These are phyloP conservation scores for Eucalyptus paniculata DNA, from an alignment of 345 rosid genomes.

Conservation along the genomic window DNA sequence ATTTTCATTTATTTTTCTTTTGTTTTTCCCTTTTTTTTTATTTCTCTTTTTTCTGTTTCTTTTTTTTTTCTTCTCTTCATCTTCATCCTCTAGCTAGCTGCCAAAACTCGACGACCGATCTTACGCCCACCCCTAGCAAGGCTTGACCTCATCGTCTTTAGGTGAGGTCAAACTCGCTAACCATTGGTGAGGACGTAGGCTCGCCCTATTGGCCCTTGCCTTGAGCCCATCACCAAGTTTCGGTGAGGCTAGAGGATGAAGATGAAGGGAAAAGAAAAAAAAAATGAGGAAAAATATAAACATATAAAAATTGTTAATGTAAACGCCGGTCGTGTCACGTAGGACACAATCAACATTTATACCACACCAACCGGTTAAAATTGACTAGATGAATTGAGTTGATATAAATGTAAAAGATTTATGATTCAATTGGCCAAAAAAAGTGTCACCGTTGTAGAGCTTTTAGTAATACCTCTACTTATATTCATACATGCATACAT, in stretches of 20 bases:
- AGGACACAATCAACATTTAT: accelerated
- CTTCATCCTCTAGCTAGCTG: neutral
- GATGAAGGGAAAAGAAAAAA: neutral
- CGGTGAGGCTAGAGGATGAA: neutral
- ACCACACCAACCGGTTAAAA: no score
- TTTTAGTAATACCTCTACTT: neutral
- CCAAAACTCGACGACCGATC: accelerated
- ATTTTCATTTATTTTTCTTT: no score
- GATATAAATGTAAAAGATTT: no score
- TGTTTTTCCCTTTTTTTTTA: no score
- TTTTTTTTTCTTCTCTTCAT: no score
- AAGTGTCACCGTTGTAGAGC: neutral
- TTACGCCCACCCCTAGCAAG: no score
- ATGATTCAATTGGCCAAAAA: neutral
- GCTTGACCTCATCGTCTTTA: no score
- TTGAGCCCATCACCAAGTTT: neutral
- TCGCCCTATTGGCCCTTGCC: no score
- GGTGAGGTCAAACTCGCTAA: neutral
- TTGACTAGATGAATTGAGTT: accelerated
- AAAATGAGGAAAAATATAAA: no score
- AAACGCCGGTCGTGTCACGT: accelerated
- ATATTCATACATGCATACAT: neutral
- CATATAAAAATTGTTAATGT: no score
- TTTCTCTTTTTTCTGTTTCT: accelerated
- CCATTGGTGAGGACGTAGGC: neutral